A percentile compares a stretch with the other conserved stretches of the same genome.
phyloP scores from a whole-genome alignment of 2,329 filamentous ascomycete genomes.

The Ophiostoma tasmaniense region DNA sequence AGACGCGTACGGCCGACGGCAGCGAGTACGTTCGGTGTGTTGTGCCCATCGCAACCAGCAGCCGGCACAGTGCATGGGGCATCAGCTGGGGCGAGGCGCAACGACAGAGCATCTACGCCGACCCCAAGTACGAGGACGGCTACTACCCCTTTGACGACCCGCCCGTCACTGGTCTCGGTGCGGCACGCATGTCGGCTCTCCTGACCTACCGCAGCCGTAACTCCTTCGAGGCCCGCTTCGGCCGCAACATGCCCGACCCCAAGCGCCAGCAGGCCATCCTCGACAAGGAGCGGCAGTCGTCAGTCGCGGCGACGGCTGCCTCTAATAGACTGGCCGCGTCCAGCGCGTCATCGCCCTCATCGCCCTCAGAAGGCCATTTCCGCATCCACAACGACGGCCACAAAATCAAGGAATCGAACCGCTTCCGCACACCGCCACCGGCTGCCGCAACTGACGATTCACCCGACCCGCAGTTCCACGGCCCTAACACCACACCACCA shows the following conservation, averaged over 20 bases:
- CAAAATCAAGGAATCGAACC: conserved; percentile 46
- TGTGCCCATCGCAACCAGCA: conserved; percentile 78
- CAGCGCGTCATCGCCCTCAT: conserved; percentile 5
- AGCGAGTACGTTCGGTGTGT: conserved; percentile 67
- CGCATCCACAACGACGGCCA: conserved; percentile 79
- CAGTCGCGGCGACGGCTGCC: background rate
- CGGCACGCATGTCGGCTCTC: conserved; percentile 92
- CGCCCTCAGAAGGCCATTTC: conserved; percentile 62
- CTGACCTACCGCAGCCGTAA: conserved; percentile 94
- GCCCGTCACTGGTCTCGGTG: conserved; percentile 76
- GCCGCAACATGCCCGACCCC: conserved; percentile 82
- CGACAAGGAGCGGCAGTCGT: conserved; percentile 47
- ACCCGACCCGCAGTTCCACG: conserved; percentile 22
- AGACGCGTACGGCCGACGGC: background rate
- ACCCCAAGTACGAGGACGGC: conserved; percentile 96
- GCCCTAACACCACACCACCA: conserved; percentile 11
- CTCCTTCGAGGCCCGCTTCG: conserved; percentile 93
- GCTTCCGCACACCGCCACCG: conserved; percentile 33
- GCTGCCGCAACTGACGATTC: background rate
- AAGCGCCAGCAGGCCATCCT: conserved; percentile 77
- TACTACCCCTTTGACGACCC: conserved; percentile 87
- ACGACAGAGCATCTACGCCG: conserved; percentile 89
- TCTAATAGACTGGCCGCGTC: background rate
- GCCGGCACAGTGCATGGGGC: conserved; percentile 78
- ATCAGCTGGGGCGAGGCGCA: conserved; percentile 89